Base-by-base conservation (phyloP, 2,329 filamentous ascomycete genomes). In the Byssothecium circinans region DNA sequence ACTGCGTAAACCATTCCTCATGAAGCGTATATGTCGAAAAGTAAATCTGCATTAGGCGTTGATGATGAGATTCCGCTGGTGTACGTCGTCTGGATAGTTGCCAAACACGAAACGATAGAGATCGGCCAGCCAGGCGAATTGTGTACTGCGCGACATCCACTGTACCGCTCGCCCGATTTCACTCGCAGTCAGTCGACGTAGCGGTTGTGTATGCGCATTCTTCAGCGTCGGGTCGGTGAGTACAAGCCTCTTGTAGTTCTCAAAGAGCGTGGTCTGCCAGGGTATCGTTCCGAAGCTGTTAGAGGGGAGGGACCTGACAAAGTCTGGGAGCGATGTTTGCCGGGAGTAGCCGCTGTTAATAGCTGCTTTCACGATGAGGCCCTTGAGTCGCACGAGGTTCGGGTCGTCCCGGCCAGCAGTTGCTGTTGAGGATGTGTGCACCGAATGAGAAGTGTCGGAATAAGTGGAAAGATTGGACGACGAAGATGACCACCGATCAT, bases 51-150 rank as follows among this genome's bases (percentile, higher is more conserved):
- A 20, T 59, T 60, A 71, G 18, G 67, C 67, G 46, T 67, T 67
- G 47, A 88, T 86, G 50, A 79, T 83, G 39, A 85, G 76, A 47
- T 88, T 87, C 54, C 86, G 78, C 44, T 78, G 75, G 38, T 87
- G 83, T 1, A 83, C 86, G 60, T 96, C 91, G 45, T 96, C 89
- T 14, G 90, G 73, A 39, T 86, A 82, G 63, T 92, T 92, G 3
- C 89, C 88, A 68, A 95, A 95, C 2, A 96, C 90, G 33, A 92
- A 78, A 43, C 83, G 81, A 74, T 89, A 96, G 12, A 96, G 76
- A 61, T 96, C 91, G 41, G 84, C 79, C 53, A 96, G 74, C 78
- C 92, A 96, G 8, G 77, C 77, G 69, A 94, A 94, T 60, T 91
- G 84, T 47, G 83, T 80, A 22, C 82, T 84, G 47, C 83, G 78